Conservation (phyloP, 441 rosid species). For the Populus hybrid region DNA sequence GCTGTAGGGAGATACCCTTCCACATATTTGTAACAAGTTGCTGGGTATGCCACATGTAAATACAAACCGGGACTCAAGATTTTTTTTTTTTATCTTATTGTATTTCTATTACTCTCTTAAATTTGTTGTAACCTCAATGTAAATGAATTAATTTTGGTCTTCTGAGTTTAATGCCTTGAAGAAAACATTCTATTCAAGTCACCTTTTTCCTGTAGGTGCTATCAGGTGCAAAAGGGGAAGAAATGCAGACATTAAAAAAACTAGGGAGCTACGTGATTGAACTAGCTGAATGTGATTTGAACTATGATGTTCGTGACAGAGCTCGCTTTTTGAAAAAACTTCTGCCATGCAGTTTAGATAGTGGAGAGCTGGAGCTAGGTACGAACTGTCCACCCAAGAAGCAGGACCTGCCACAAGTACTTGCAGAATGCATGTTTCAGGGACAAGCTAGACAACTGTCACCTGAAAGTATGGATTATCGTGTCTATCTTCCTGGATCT, state of each 20-base stretch:
- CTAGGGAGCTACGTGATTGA: slow-evolving; percentile 72
- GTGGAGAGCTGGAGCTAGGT: slow-evolving; percentile 39
- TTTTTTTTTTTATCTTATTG: not conserved
- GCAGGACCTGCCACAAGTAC: slow-evolving; percentile 32
- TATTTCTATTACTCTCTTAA: not conserved
- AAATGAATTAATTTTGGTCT: not conserved
- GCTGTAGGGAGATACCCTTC: not conserved
- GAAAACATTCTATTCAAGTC: not conserved
- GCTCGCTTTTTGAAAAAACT: slow-evolving; percentile 76
- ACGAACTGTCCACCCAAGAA: slow-evolving; percentile 30
- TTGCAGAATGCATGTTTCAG: slow-evolving; percentile 57
- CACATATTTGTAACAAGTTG: not conserved
- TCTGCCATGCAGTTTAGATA: slow-evolving; percentile 36
- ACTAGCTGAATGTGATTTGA: slow-evolving; percentile 78
- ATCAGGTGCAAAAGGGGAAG: slow-evolving; percentile 45
- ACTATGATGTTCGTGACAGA: slow-evolving; percentile 93
- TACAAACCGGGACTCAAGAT: not conserved
- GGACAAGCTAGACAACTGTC: slow-evolving; percentile 42
- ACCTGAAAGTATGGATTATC: slow-evolving; percentile 43
- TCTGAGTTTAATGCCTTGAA: not conserved
- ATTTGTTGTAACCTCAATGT: not conserved
- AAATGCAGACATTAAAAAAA: slow-evolving; percentile 43
- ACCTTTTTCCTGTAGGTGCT: slow-evolving; percentile 46
- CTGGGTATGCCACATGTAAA: not conserved
- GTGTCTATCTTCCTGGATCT: slow-evolving; percentile 94